phyloP scores from a whole-genome alignment of 495 filamentous ascomycete genomes.

The Aspergillus conjunctus region DNA sequence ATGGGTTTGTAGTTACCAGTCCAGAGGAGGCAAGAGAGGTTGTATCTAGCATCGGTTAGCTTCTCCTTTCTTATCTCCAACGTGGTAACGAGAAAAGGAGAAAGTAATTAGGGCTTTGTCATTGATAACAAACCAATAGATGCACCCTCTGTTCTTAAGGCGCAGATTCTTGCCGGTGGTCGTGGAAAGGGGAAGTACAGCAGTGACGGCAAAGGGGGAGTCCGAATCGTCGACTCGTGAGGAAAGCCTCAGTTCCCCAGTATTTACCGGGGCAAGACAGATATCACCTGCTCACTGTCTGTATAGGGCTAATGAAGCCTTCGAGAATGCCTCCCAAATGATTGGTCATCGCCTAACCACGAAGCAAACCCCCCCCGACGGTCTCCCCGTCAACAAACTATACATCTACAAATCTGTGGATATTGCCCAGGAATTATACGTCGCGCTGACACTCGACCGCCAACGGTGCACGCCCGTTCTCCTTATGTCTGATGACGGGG shows the following conservation, averaged over 20 bases:
- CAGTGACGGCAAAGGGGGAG: conserved; percentile 37
- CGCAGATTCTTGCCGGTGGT: conserved; percentile 38
- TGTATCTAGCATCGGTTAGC: conserved; percentile 30
- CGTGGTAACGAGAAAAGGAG: background rate
- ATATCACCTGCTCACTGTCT: background rate
- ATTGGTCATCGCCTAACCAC: conserved; percentile 37
- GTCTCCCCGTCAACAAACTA: conserved; percentile 36
- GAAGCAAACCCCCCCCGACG: conserved; percentile 33
- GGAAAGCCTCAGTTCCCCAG: too few relatives aligned
- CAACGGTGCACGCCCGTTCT: conserved; percentile 30
- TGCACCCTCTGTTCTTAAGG: conserved; percentile 36
- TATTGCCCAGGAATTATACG: conserved; percentile 35
- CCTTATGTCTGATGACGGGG: conserved; percentile 34
- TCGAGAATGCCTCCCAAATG: conserved; percentile 36
- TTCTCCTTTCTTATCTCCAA: background rate
- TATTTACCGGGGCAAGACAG: too few relatives aligned
- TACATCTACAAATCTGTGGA: conserved; percentile 38
- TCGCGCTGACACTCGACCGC: conserved; percentile 40
- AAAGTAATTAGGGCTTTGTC: background rate
- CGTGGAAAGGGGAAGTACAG: conserved; percentile 35
- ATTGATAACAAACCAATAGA: conserved; percentile 16
- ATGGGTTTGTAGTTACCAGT: conserved; percentile 28
- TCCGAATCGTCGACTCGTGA: conserved; percentile 34
- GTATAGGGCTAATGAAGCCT: conserved; percentile 32
- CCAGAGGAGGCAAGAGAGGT: conserved; percentile 30